Conservation (phyloP, 306 rosid genomes). For the Urtica urens region DNA sequence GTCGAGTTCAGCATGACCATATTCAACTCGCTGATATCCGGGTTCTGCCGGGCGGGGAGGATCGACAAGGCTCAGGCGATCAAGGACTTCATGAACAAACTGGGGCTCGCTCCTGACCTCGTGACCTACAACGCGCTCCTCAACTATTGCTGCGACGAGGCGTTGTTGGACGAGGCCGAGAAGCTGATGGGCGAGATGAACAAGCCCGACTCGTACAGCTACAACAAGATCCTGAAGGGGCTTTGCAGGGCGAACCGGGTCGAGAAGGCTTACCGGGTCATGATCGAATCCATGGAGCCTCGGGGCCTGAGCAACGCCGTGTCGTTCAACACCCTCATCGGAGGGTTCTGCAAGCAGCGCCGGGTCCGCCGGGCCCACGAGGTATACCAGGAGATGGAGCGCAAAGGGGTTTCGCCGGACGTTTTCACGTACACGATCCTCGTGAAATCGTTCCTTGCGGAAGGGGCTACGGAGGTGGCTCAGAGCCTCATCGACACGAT, state of each 20-base stretch:
- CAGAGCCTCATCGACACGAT: constrained; percentile 62
- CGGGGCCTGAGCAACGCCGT: constrained; percentile 61
- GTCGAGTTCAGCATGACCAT: constrained; percentile 39
- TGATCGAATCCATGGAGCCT: constrained; percentile 54
- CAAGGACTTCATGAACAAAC: constrained; percentile 53
- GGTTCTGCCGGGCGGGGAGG: constrained; percentile 59
- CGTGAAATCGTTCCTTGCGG: constrained; percentile 52
- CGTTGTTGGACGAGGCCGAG: constrained; percentile 50
- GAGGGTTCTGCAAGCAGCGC: constrained; percentile 44
- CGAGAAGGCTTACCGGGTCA: constrained; percentile 56
- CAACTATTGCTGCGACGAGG: constrained; percentile 70
- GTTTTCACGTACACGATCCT: constrained; percentile 71
- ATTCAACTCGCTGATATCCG: constrained; percentile 61
- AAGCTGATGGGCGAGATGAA: constrained; percentile 56
- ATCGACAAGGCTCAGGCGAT: constrained; percentile 60
- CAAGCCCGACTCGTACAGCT: constrained; percentile 68
- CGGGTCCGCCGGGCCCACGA: constrained; percentile 50
- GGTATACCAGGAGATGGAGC: constrained; percentile 63
- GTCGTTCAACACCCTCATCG: constrained; percentile 67
- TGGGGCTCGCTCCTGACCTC: constrained; percentile 69
- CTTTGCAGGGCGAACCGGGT: constrained; percentile 48
- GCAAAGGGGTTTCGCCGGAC: constrained; percentile 59
- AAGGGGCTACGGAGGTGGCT: constrained; percentile 47
- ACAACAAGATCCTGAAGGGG: constrained; percentile 64
- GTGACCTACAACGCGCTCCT: constrained; percentile 70